Evolutionary conservation across 495 filamentous ascomycete species (phyloP).

Genomic region (Hypomontagnella submonticulosa): DNA sequence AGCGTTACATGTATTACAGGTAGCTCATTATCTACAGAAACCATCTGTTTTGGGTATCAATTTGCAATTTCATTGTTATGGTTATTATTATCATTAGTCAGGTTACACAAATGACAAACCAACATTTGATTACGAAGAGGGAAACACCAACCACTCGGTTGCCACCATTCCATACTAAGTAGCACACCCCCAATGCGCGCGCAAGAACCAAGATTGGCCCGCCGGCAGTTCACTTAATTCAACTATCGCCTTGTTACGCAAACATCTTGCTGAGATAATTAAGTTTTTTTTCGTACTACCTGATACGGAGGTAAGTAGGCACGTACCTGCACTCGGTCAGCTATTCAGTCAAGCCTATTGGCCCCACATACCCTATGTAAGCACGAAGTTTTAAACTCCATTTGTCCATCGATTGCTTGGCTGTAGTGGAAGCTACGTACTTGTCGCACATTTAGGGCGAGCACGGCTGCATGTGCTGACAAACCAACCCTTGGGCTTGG

Average conservation of each 20-base stretch:
- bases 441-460: slow-evolving; percentile 37
- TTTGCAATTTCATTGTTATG: slow-evolving; percentile 25
- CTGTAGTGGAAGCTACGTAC: slow-evolving; percentile 11
- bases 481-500: slow-evolving; percentile 23
- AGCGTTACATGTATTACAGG: not conserved
- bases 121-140: slow-evolving; percentile 38
- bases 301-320: too few relatives aligned
- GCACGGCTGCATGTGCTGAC: slow-evolving; percentile 38
- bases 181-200: not conserved
- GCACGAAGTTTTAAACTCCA: slow-evolving; percentile 37
- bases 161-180: slow-evolving; percentile 4
- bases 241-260: slow-evolving; percentile 25
- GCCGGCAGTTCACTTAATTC: slow-evolving; percentile 31
- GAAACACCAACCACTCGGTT: slow-evolving; percentile 5
- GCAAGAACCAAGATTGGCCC: slow-evolving; percentile 17
- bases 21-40: not conserved
- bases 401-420: slow-evolving; percentile 26
- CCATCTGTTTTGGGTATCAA: slow-evolving; percentile 42
- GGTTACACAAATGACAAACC: slow-evolving; percentile 44
- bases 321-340: not conserved
- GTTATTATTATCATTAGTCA: slow-evolving; percentile 27
- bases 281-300: slow-evolving; percentile 6
- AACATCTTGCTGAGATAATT: slow-evolving; percentile 26
- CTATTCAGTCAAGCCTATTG: slow-evolving; percentile 30
- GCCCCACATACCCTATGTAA: slow-evolving; percentile 7